phyloP scores from a whole-genome alignment of 73 alveolate species.

The Paramecium pentaurelia region DNA sequence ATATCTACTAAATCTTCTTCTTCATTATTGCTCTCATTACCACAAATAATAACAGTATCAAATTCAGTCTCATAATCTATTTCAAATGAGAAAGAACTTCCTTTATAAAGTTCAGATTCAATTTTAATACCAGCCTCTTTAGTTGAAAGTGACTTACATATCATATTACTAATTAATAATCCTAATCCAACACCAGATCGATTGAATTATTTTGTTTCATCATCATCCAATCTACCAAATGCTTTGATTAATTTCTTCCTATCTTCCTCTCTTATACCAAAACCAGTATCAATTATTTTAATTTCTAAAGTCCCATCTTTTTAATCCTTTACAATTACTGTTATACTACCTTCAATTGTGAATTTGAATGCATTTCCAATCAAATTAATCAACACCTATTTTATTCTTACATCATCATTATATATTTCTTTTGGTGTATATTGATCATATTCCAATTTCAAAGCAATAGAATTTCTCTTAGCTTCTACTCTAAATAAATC shows the following conservation, averaged over 20 bases:
- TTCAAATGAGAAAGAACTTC: constrained; percentile 6
- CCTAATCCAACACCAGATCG: constrained; percentile 62
- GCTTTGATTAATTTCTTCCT: constrained; percentile 49
- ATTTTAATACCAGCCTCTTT: background rate
- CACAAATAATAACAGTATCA: background rate
- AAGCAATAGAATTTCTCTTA: background rate
- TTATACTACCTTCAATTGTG: constrained; percentile 36
- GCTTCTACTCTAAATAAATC: constrained; percentile 47
- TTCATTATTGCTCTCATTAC: background rate
- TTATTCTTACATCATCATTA: constrained; percentile 53
- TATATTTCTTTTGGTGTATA: constrained; percentile 1
- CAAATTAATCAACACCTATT: constrained; percentile 44
- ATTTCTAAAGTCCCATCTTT: constrained; percentile 26
- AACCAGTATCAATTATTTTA: constrained; percentile 46
- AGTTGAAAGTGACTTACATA: background rate
- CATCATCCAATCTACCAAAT: constrained; percentile 54
- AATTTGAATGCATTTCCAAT: constrained; percentile 61
- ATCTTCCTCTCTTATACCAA: constrained; percentile 55
- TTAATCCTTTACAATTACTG: background rate
- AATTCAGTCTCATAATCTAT: background rate
- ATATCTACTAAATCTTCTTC: background rate
- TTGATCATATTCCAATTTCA: background rate
- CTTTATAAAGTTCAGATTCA: background rate
- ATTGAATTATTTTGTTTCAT: constrained; percentile 41
- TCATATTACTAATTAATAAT: constrained; percentile 40